Evolutionary conservation across 1,139 yeast species (phyloP).

Genomic region (Petasospora rhodanensis): DNA sequence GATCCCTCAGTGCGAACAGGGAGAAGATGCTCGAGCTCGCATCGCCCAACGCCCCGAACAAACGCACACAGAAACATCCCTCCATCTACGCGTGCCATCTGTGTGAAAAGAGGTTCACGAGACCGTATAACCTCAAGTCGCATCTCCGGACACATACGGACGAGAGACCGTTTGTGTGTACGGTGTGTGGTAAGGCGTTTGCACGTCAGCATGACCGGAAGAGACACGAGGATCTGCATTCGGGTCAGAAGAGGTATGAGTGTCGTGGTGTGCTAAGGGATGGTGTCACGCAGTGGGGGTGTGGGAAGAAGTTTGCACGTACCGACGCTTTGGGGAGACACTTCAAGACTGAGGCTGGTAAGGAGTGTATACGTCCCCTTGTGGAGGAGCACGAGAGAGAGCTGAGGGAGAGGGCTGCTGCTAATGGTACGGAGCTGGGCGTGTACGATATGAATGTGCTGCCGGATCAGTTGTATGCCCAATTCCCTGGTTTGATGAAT

Average conservation of each 20-base stretch:
- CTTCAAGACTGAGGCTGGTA: constrained; percentile 91
- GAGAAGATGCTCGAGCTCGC: constrained; percentile 66
- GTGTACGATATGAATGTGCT: constrained; percentile 10
- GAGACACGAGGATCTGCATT: constrained; percentile 88
- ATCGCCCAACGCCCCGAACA: constrained; percentile 42
- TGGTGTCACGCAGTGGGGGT: constrained; percentile 69
- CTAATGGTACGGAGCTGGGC: constrained; percentile 8
- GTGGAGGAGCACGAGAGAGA: constrained; percentile 61
- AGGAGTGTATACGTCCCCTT: constrained; percentile 70
- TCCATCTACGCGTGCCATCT: constrained; percentile 76
- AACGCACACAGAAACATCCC: constrained; percentile 69
- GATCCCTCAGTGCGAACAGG: constrained; percentile 36
- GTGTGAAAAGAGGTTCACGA: constrained; percentile 82
- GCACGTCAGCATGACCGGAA: constrained; percentile 94
- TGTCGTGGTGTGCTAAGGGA: constrained; percentile 71
- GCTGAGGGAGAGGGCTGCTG: constrained; percentile 6
- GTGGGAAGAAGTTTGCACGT: constrained; percentile 89
- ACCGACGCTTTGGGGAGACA: constrained; percentile 95
- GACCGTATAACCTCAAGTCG: constrained; percentile 89
- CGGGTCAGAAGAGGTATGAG: constrained; percentile 84
- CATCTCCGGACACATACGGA: constrained; percentile 92
- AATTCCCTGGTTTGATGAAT: constrained; percentile 14
- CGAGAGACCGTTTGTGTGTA: constrained; percentile 86
- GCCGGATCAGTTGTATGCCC: constrained; percentile 18
- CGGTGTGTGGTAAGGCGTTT: constrained; percentile 87